Percentiles rank a stretch among this genome's conserved stretches.
Conservation (phyloP, 1,284 basidiomycete genomes). For the Pterulicium gracile region DNA sequence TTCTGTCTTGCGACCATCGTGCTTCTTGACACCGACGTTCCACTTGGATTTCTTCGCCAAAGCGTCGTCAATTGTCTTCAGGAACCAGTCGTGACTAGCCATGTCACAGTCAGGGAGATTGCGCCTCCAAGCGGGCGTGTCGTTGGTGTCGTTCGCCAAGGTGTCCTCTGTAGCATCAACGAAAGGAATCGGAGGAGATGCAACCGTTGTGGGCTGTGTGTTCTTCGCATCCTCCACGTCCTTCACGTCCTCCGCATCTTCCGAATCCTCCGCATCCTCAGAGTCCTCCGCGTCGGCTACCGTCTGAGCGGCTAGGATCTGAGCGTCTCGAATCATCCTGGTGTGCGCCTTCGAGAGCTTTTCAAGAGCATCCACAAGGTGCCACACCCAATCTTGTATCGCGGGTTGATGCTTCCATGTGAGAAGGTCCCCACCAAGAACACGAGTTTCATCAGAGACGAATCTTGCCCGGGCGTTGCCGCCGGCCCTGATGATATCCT, state of each 20-base stretch:
- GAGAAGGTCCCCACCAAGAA: not conserved
- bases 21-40: not conserved
- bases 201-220: too few relatives aligned
- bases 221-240: too few relatives aligned
- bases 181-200: not conserved
- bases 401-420: not conserved
- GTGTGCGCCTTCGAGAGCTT: too few relatives aligned
- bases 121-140: not conserved
- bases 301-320: too few relatives aligned
- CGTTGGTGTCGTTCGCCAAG: not conserved
- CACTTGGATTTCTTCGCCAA: not conserved
- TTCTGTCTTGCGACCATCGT: not conserved
- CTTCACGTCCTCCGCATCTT: not conserved
- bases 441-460: not conserved
- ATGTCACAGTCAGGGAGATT: not conserved
- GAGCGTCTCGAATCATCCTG: too few relatives aligned
- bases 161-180: not conserved
- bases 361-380: not conserved
- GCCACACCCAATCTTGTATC: not conserved
- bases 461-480: not conserved
- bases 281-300: too few relatives aligned
- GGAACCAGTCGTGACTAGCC: not conserved
- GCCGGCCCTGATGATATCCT: too few relatives aligned
- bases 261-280: not conserved
- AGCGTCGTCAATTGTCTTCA: not conserved